phyloP scores from a whole-genome alignment of 106 monocot genomes.

The Agapanthus africanus region DNA sequence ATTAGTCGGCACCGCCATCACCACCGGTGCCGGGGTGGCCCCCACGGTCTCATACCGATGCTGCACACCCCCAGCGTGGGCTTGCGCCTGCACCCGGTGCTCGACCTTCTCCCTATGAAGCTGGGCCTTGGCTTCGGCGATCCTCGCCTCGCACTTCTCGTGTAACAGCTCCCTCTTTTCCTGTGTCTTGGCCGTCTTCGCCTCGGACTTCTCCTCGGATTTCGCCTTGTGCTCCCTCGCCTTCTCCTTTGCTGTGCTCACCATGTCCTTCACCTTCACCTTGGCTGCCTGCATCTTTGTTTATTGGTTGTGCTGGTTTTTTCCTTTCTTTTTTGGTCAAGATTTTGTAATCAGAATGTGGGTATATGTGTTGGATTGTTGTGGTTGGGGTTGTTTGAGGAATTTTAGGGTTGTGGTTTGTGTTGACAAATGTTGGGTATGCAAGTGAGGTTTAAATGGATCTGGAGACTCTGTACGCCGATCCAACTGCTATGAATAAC shows the following conservation, averaged over 20 bases:
- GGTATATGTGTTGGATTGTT: no score
- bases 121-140: conserved; percentile 36
- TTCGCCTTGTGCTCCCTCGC: conserved; percentile 24
- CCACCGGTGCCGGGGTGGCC: no score
- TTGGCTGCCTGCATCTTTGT: conserved; percentile 32
- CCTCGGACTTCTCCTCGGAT: conserved; percentile 34
- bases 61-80: neutral
- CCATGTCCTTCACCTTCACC: conserved; percentile 47
- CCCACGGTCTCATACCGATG: no score
- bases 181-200: conserved; percentile 21
- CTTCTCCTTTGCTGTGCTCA: conserved; percentile 45
- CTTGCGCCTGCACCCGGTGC: conserved; percentile 17
- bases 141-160: conserved; percentile 33
- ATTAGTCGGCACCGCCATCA: no score
- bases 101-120: conserved; percentile 34
- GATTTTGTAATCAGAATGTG: no score
- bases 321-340: no score
- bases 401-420: no score
- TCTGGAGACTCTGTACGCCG: no score
- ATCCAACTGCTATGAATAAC: no score
- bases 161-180: conserved; percentile 30
- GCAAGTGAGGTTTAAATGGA: no score
- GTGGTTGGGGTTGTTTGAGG: no score
- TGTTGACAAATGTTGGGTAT: no score
- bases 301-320: neutral